Evolutionary conservation across 2,329 filamentous ascomycete species (phyloP), one percentile per base, ranked within the genome.

Genomic region (Pseudonectria buxi): DNA sequence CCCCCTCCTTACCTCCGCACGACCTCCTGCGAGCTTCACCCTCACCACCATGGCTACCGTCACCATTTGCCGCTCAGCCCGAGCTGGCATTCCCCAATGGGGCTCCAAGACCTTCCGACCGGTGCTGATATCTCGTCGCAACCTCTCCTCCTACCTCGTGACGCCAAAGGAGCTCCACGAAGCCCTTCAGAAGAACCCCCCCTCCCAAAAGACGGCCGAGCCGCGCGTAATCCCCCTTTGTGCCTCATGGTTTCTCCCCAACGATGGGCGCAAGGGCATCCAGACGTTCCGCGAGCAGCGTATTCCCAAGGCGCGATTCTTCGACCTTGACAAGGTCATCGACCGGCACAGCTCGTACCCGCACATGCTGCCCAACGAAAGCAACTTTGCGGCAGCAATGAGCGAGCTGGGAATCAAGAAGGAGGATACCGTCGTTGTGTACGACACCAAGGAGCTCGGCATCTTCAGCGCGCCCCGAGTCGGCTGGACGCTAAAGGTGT

Each of bases 211-310:
- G 51, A 87, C 85, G 41, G 83, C 86, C 28, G 79, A 86, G 10
- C 84, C 90, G 1, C 81, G 85, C 47, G 82, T 94, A 28, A 80
- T 98, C 35, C 86, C 92, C 3, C 73, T 98, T 28, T 95, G 89
- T 63, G 92, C 89, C 30, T 76, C 87, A 15, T 98, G 92, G 92
- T 98, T 95, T 57, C 76, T 98, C 44, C 92, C 92, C 44, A 96
- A 95, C 61, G 90, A 95, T 49, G 77, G 77, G 35, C 81, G 88
- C 43, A 85, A 77, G 32, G 92, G 92, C 35, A 78, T 84, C 49
- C 73, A 92, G 45, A 78, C 82, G 28, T 98, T 90, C 69, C 76
- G 80, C 47, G 76, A 86, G 57, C 77, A 81, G 56, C 86, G 87
- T 52, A 92, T 98, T 45, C 90, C 89, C 14, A 81, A 82, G 54